These are phyloP conservation scores for Pseudogymnoascus sp. DNA, from an alignment of 2,329 filamentous ascomycete genomes.

Conservation along the genomic window DNA sequence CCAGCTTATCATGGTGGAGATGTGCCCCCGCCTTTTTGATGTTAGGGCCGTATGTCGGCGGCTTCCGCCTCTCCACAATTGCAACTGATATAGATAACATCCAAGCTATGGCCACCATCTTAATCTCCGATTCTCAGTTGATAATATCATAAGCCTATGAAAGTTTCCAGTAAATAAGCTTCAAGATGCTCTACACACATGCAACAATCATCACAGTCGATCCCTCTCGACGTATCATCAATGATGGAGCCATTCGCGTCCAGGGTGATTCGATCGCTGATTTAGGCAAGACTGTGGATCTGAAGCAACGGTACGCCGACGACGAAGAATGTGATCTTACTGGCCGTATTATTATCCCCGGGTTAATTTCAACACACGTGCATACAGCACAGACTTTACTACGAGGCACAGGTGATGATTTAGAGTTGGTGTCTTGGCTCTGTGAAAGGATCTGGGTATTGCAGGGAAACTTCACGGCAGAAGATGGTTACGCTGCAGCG, in stretches of 20 bases:
- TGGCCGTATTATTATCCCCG: constrained; percentile 40
- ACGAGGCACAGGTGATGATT: constrained; percentile 36
- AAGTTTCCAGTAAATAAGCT: not conserved
- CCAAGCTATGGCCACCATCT: not conserved
- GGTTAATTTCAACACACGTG: constrained; percentile 42
- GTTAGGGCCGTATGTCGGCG: not conserved
- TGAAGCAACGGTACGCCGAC: constrained; percentile 26
- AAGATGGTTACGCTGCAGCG: constrained; percentile 41
- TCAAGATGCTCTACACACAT: constrained; percentile 36
- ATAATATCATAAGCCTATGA: not conserved
- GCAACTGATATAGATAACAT: not conserved
- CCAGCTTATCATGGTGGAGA: not conserved
- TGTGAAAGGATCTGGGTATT: constrained; percentile 43
- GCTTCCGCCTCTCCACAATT: not conserved
- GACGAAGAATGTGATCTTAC: constrained; percentile 30
- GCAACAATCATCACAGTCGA: constrained; percentile 47
- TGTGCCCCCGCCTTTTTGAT: not conserved
- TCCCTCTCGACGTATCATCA: constrained; percentile 34
- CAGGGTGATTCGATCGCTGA: constrained; percentile 32
- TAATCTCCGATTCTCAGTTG: not conserved
- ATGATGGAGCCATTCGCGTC: constrained; percentile 39
- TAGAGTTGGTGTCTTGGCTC: constrained; percentile 42
- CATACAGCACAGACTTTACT: constrained; percentile 42
- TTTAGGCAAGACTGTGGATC: constrained; percentile 33
- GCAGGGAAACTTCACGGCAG: constrained; percentile 36